Conservation (phyloP, 2,329 filamentous ascomycete genomes). For the Cladosporium sp. region DNA sequence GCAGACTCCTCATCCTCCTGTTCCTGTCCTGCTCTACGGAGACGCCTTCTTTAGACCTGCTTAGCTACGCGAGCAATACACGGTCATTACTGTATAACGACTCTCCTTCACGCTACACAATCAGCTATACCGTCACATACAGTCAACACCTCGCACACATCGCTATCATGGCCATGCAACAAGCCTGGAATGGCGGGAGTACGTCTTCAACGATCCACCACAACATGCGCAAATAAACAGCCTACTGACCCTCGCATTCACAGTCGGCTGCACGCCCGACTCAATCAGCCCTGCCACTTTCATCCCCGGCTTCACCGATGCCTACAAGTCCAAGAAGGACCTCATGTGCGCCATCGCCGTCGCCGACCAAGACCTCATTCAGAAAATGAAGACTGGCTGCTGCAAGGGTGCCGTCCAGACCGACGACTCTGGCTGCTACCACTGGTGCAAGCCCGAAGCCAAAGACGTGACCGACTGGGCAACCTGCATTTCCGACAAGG, state of each 20-base stretch:
- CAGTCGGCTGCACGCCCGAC: slow-evolving; percentile 8
- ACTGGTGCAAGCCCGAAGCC: slow-evolving; percentile 5
- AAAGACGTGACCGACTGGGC: slow-evolving; percentile 2
- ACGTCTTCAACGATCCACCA: background rate
- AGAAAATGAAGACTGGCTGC: slow-evolving; percentile 2
- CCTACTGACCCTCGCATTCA: background rate
- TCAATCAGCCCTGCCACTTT: slow-evolving; percentile 6
- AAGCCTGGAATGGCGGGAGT: background rate
- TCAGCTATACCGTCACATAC: background rate
- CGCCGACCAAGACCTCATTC: background rate
- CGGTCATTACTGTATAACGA: background rate
- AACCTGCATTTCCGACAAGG: slow-evolving; percentile 5
- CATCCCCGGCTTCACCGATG: slow-evolving; percentile 8
- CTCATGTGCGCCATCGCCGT: slow-evolving; percentile 6
- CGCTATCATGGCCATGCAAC: background rate
- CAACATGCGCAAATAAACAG: background rate
- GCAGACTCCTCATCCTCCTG: slow-evolving; percentile 4
- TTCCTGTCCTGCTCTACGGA: background rate
- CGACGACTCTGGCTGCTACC: slow-evolving; percentile 8
- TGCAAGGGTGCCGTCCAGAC: slow-evolving; percentile 1
- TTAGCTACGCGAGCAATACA: background rate
- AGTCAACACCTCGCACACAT: background rate
- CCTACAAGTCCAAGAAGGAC: background rate
- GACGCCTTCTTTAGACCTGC: background rate
- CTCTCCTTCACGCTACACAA: background rate